These are phyloP conservation scores for Sordaria brevicollis DNA, from an alignment of 495 filamentous ascomycete genomes.

Conservation along the genomic window DNA sequence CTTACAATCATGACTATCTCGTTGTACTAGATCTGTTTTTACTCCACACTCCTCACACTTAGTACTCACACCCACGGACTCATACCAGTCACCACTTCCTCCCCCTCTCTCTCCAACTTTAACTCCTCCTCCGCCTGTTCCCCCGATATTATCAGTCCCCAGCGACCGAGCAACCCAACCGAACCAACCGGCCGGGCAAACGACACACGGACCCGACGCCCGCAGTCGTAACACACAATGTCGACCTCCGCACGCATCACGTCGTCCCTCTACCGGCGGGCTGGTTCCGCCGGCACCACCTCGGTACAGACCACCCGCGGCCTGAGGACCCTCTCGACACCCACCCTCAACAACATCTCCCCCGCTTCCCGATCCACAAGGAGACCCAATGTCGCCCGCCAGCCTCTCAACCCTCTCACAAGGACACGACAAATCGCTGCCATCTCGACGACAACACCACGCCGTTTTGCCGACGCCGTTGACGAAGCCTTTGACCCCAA, in stretches of 20 bases:
- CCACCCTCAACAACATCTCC: slow-evolving; percentile 1
- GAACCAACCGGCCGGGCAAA: background rate
- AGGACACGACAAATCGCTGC: background rate
- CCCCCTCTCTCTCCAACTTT: background rate
- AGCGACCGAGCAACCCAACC: background rate
- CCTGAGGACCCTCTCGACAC: slow-evolving; percentile 12
- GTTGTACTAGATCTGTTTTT: background rate
- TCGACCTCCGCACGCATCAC: slow-evolving; percentile 19
- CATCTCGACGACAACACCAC: slow-evolving; percentile 32
- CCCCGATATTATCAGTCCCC: background rate
- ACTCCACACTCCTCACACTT: background rate
- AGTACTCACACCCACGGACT: background rate
- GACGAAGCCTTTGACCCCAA: slow-evolving; percentile 63
- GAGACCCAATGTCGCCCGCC: background rate
- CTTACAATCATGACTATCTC: background rate
- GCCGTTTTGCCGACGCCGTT: slow-evolving; percentile 33
- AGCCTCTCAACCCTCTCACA: background rate
- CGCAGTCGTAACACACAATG: slow-evolving; percentile 11
- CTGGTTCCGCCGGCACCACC: slow-evolving; percentile 4
- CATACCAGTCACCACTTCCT: background rate
- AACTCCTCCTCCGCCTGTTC: background rate
- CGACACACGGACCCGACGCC: background rate
- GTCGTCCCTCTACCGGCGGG: slow-evolving; percentile 18
- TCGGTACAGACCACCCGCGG: slow-evolving; percentile 3
- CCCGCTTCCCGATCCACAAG: background rate